Conservation (phyloP, 129 eudicot genomes). For the Flaveria linearis region DNA sequence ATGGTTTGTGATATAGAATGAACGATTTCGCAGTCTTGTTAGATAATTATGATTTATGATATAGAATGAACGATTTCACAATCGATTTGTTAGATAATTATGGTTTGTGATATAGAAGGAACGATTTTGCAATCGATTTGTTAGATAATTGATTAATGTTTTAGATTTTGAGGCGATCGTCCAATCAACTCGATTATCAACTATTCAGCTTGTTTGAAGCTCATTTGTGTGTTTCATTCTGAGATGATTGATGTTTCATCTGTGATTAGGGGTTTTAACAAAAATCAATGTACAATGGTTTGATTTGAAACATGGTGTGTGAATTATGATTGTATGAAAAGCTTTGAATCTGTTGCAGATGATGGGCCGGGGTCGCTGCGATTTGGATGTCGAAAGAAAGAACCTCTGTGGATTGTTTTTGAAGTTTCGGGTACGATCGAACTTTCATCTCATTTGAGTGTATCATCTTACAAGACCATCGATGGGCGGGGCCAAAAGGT, state of each 20-base stretch:
- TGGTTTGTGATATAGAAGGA: too few relatives aligned
- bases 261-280: background rate
- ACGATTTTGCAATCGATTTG: too few relatives aligned
- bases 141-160: background rate
- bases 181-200: background rate
- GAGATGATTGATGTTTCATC: background rate
- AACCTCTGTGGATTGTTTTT: slow-evolving; percentile 89
- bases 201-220: too few relatives aligned
- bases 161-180: background rate
- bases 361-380: slow-evolving; percentile 99
- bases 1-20: background rate
- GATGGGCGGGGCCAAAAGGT: slow-evolving; percentile 91
- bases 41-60: background rate
- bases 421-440: slow-evolving; percentile 85
- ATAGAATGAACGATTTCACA: background rate
- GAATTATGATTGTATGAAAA: background rate
- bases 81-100: too few relatives aligned
- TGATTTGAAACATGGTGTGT: background rate
- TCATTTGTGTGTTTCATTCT: background rate
- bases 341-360: slow-evolving; percentile 43
- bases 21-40: too few relatives aligned
- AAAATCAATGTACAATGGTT: background rate
- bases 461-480: slow-evolving; percentile 85
- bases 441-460: slow-evolving; percentile 58
- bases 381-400: slow-evolving; percentile 69